These are phyloP conservation scores for Cucurbita argyrosperma DNA, from an alignment of 306 rosid genomes.

Conservation along the genomic window DNA sequence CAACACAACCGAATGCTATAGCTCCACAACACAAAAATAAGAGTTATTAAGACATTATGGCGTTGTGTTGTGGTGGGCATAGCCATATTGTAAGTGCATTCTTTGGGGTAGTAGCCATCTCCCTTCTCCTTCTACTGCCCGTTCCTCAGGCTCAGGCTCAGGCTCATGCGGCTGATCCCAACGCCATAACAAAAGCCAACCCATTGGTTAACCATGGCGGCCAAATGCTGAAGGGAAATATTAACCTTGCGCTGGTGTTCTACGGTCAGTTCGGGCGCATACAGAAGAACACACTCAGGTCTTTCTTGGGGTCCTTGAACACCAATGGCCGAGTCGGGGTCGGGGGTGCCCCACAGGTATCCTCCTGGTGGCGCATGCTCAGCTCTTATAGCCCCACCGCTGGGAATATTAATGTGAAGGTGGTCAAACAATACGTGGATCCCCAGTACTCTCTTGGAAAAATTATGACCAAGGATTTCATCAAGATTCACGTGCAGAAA, in stretches of 20 bases:
- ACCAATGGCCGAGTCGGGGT: not conserved
- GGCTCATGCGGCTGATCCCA: not conserved
- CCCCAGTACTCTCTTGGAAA: constrained; percentile 21
- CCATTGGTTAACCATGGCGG: constrained; percentile 16
- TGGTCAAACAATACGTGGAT: constrained; percentile 16
- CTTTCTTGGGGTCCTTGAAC: constrained; percentile 27
- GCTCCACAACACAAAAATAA: too few relatives aligned
- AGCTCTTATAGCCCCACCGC: constrained; percentile 17
- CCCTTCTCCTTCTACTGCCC: not conserved
- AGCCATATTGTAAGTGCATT: not conserved
- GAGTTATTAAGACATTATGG: not conserved
- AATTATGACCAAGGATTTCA: constrained; percentile 23
- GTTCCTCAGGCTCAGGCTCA: too few relatives aligned
- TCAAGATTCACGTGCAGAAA: too few relatives aligned
- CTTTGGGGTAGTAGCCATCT: not conserved
- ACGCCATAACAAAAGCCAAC: too few relatives aligned
- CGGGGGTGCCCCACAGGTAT: constrained; percentile 8
- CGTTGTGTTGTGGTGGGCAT: not conserved
- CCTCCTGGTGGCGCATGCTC: constrained; percentile 37
- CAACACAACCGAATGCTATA: too few relatives aligned
- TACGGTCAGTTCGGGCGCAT: constrained; percentile 21
- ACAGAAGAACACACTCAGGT: constrained; percentile 16
- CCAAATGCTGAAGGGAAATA: constrained; percentile 5
- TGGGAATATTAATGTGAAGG: not conserved
- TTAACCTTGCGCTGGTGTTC: constrained; percentile 25